These are phyloP conservation scores for Neofusicoccum ribis DNA, from an alignment of 2,329 filamentous ascomycete species.

Conservation along the genomic window DNA sequence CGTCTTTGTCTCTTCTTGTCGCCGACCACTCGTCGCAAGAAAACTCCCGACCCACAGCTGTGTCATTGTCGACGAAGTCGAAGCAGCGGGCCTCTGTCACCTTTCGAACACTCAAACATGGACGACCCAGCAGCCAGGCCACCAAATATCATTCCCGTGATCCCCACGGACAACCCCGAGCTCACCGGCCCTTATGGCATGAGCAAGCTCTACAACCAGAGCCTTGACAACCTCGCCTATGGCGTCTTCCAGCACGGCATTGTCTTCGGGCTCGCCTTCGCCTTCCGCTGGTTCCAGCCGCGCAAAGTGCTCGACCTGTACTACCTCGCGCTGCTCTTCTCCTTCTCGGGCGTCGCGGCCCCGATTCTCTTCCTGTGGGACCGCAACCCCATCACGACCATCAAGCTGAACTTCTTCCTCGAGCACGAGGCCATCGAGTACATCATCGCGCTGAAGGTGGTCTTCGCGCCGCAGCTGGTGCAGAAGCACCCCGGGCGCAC, in stretches of 20 bases:
- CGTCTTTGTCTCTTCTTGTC: too few relatives aligned
- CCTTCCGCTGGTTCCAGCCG: constrained; percentile 23
- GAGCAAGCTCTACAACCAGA: constrained; percentile 16
- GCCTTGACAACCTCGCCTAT: constrained; percentile 13
- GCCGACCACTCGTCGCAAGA: too few relatives aligned
- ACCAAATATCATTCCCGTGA: background rate
- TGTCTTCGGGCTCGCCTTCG: constrained; percentile 22
- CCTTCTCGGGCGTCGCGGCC: constrained; percentile 17
- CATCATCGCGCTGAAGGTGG: constrained; percentile 20
- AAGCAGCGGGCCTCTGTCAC: too few relatives aligned
- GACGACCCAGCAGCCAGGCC: background rate
- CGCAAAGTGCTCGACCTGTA: constrained; percentile 23
- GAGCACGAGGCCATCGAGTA: constrained; percentile 23
- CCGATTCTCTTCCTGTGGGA: constrained; percentile 22
- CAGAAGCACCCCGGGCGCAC: constrained; percentile 1
- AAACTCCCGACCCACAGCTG: too few relatives aligned
- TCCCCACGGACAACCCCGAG: background rate
- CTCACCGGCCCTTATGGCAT: background rate
- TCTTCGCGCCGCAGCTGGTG: constrained; percentile 15
- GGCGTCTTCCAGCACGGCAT: constrained; percentile 21
- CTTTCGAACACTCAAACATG: background rate
- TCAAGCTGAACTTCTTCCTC: constrained; percentile 23
- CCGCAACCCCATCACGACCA: constrained; percentile 12
- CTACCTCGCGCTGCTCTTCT: constrained; percentile 23
- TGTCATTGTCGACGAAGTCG: too few relatives aligned